These are phyloP conservation scores for Alloteropsis semialata DNA, from an alignment of 176 grass and related monocot species.

Conservation along the genomic window DNA sequence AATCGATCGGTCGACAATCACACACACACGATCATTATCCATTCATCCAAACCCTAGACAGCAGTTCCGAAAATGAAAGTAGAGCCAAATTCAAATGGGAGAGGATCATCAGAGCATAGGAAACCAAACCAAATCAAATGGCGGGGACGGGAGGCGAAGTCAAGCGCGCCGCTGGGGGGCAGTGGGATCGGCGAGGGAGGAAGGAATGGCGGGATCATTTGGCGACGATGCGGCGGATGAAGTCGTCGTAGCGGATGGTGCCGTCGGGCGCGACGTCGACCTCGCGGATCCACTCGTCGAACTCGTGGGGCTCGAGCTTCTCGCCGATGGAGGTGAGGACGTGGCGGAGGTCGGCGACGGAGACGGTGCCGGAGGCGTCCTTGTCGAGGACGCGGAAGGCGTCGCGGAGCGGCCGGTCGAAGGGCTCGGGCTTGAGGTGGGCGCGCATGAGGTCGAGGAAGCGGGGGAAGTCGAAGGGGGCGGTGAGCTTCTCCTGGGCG, in stretches of 20 bases:
- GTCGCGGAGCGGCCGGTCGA: slow-evolving; percentile 85
- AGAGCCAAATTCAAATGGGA: background rate
- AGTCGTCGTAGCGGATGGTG: slow-evolving; percentile 94
- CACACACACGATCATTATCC: slow-evolving; percentile 27
- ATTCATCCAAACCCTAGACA: slow-evolving; percentile 46
- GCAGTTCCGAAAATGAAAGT: slow-evolving; percentile 3
- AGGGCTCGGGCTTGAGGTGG: slow-evolving; percentile 84
- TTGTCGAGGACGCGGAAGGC: slow-evolving; percentile 99
- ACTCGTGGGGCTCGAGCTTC: slow-evolving; percentile 93
- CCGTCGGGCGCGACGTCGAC: slow-evolving; percentile 81
- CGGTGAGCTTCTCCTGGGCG: slow-evolving; percentile 65
- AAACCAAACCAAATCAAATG: slow-evolving; percentile 1
- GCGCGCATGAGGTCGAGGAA: slow-evolving; percentile 89
- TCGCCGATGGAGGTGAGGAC: slow-evolving; percentile 95
- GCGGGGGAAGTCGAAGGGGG: slow-evolving; percentile 81
- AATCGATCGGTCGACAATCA: slow-evolving; percentile 35
- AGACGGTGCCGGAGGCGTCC: slow-evolving; percentile 74
- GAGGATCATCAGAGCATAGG: background rate
- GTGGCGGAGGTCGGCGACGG: slow-evolving; percentile 93
- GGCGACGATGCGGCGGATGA: slow-evolving; percentile 93
- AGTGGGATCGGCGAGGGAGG: background rate
- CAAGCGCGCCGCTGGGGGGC: background rate
- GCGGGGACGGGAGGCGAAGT: background rate
- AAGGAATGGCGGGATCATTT: slow-evolving; percentile 51
- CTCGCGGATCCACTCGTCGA: slow-evolving; percentile 99